These are phyloP conservation scores for Epichloe gansuensis DNA, from an alignment of 2,329 filamentous ascomycete species.

Conservation along the genomic window DNA sequence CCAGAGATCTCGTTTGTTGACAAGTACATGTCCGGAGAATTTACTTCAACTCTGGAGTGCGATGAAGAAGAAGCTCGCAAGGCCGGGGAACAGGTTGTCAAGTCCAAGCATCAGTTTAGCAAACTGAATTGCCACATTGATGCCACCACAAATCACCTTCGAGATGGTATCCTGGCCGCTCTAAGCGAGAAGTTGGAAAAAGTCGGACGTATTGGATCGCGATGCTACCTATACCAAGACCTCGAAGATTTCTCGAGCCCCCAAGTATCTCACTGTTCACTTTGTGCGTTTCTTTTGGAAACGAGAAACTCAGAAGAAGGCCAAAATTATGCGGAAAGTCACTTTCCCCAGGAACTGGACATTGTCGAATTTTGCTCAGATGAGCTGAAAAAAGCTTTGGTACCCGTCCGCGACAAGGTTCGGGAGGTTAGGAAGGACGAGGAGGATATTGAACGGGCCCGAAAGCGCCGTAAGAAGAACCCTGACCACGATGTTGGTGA, in stretches of 20 bases:
- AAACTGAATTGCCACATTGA: conserved; percentile 93
- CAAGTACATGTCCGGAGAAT: conserved; percentile 76
- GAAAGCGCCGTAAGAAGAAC: conserved; percentile 75
- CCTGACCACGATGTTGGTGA: conserved; percentile 35
- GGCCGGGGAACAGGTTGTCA: conserved; percentile 56
- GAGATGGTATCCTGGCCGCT: conserved; percentile 74
- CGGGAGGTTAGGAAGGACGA: conserved; percentile 92
- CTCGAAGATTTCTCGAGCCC: conserved; percentile 78
- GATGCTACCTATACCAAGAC: conserved; percentile 81
- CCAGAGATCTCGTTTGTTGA: conserved; percentile 65
- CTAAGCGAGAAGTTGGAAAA: conserved; percentile 84
- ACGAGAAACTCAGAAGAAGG: conserved; percentile 89
- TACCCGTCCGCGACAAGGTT: conserved; percentile 93
- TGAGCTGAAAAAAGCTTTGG: conserved; percentile 65
- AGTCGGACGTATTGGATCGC: conserved; percentile 62
- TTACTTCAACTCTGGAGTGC: conserved; percentile 68
- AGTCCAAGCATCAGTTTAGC: conserved; percentile 63
- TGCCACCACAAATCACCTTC: conserved; percentile 73
- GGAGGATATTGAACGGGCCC: conserved; percentile 79
- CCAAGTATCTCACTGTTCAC: conserved; percentile 92
- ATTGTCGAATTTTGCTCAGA: conserved; percentile 93
- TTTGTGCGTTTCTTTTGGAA: conserved; percentile 99
- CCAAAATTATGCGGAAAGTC: conserved; percentile 98
- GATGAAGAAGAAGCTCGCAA: conserved; percentile 70
- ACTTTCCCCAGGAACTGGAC: conserved; percentile 85